A percentile compares a stretch with the other conserved stretches of the same genome.
Evolutionary conservation across 108 stramenopile genomes (phyloP).

Genomic region (Discostella stelligeroides): DNA sequence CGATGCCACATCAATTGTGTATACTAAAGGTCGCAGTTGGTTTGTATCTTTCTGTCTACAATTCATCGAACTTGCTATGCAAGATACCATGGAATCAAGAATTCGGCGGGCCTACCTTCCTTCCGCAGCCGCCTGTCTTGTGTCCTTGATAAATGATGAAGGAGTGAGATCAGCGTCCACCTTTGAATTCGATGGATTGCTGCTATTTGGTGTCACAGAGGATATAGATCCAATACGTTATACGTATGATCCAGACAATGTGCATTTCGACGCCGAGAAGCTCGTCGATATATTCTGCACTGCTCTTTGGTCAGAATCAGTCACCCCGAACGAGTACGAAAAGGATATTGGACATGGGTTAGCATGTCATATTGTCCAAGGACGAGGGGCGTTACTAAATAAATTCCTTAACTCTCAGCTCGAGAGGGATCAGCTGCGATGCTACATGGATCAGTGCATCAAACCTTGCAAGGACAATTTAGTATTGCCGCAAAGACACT

Average conservation of each 20-base stretch:
- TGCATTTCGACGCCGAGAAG: conserved; percentile 1
- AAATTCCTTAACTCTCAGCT: conserved; percentile 28
- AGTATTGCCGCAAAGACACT: conserved; percentile 9
- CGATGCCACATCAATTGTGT: conserved; percentile 1
- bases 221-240: conserved; percentile 28
- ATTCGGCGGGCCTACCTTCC: conserved; percentile 47
- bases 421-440: conserved; percentile 32
- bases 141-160: conserved; percentile 37
- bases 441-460: background rate
- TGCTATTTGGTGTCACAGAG: conserved; percentile 33
- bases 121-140: conserved; percentile 37
- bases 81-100: conserved; percentile 17
- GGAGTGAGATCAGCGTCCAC: conserved; percentile 21
- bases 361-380: conserved; percentile 26
- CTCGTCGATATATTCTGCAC: conserved; percentile 9
- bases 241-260: conserved; percentile 10
- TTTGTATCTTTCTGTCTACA: conserved; percentile 41
- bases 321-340: conserved; percentile 20
- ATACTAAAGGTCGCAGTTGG: conserved; percentile 26
- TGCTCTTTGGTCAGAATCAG: conserved; percentile 38
- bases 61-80: conserved; percentile 35
- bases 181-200: conserved; percentile 44
- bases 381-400: conserved; percentile 43
- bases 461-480: background rate
- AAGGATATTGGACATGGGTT: conserved; percentile 14